phyloP scores from a whole-genome alignment of 116 monocot genomes.

The Zostera marina region DNA sequence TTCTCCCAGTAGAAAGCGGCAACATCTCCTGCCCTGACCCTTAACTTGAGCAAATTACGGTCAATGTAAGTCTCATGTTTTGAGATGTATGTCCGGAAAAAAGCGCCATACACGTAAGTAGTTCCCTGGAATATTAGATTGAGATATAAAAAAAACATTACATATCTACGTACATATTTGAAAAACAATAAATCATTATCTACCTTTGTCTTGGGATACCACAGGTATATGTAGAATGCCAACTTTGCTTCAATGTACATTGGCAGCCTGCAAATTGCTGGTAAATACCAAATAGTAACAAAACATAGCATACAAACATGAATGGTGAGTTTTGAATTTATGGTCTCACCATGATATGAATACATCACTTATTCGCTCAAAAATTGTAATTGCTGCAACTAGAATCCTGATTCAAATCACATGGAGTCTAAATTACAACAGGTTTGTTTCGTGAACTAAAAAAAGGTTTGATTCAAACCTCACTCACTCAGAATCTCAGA shows the following conservation, averaged over 20 bases:
- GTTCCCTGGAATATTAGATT: slow-evolving; percentile 28
- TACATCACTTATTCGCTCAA: slow-evolving; percentile 56
- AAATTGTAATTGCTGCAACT: slow-evolving; percentile 39
- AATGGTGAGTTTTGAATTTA: too few species aligned
- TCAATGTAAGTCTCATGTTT: slow-evolving; percentile 57
- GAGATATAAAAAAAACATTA: neutral
- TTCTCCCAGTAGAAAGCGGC: slow-evolving; percentile 25
- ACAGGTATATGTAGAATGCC: slow-evolving; percentile 49
- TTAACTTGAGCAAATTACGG: slow-evolving; percentile 39
- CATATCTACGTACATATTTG: neutral
- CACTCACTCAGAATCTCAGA: too few species aligned
- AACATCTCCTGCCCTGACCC: slow-evolving; percentile 45
- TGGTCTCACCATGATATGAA: slow-evolving; percentile 49
- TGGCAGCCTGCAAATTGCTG: slow-evolving; percentile 31
- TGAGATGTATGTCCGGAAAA: slow-evolving; percentile 37
- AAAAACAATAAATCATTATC: neutral
- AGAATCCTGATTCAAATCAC: slow-evolving; percentile 37
- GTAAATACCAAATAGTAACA: neutral
- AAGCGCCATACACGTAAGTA: slow-evolving; percentile 36
- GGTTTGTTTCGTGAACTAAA: too few species aligned
- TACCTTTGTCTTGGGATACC: slow-evolving; percentile 64
- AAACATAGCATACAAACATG: neutral
- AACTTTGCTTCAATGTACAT: slow-evolving; percentile 51
- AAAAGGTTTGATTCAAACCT: too few species aligned
- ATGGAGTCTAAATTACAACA: too few species aligned